Evolutionary conservation across 108 stramenopile genomes (phyloP), one percentile per base, ranked within the genome.

Genomic region (Nitzschia sp.): DNA sequence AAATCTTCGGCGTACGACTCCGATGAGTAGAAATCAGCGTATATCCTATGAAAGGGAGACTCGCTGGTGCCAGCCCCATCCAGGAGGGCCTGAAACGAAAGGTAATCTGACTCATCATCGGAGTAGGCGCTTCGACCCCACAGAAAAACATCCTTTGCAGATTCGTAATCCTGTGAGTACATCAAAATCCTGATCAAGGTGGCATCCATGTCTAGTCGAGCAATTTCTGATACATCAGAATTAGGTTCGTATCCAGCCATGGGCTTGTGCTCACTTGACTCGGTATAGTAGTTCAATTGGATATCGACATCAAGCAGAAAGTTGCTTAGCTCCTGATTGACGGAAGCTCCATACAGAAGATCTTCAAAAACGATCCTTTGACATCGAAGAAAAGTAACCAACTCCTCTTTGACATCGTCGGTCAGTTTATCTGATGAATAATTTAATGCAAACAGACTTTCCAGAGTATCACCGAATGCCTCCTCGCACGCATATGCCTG

Each of bases 91-190:
- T 30, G 44, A 19, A 66, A 21, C 5, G 46, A 17, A 11, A 16
- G 1, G 36, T 34, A 54, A 0, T n/a, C 30, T 36, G 29, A 3
- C 13, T 75, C 80, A 29, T 45, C 55, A 25, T 65, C 54, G 1
- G 11, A 45, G 48, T 62, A 72, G 4, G 66, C 38, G 73, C 89
- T 89, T 21, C 72, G 73, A 22, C 93, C 93, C 46, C 77, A 65
- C 9, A 52, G 36, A 55, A 86, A 94, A 21, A 84, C 32, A 47
- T 89, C 87, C 27, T 47, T 38, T 2, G 92, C 92, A 23, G 77
- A 67, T 11, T 69, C 62, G 31, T 71, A 76, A 1, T 83, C 73
- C 16, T 41, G 38, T 1, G 68, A 73, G 35, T 55, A 33, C 76
- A 83, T 69, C 34, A 87, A 55, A 16, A 84, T 68, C n/a, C 66